Conservation (phyloP, 306 rosid species). For the Mimosa bimucronata region DNA sequence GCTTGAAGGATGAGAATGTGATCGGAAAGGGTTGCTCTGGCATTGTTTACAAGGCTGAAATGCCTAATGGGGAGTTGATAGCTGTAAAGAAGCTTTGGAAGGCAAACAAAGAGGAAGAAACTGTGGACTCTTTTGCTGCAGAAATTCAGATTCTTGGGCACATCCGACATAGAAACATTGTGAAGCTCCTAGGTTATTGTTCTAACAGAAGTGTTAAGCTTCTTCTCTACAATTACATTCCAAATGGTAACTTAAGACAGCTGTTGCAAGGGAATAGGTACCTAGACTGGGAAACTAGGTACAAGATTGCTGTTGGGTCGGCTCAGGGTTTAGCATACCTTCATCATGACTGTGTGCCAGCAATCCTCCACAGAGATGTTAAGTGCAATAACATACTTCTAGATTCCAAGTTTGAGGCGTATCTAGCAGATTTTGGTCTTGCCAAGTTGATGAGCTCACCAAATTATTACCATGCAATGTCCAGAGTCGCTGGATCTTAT, state of each 20-base stretch:
- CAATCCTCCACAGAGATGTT: constrained; percentile 96
- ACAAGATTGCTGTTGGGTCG: constrained; percentile 94
- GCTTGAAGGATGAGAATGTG: constrained; percentile 88
- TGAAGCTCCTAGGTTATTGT: constrained; percentile 89
- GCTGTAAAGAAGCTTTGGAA: constrained; percentile 98
- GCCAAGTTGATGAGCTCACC: constrained; percentile 92
- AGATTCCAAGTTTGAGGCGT: constrained; percentile 90
- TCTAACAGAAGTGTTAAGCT: constrained; percentile 90
- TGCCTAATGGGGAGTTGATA: constrained; percentile 76
- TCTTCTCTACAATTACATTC: constrained; percentile 87
- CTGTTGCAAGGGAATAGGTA: constrained; percentile 80
- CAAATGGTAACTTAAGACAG: constrained; percentile 90
- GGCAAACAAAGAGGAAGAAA: constrained; percentile 83
- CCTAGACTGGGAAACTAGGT: constrained; percentile 94
- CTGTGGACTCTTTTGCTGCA: constrained; percentile 82
- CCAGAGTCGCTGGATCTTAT: constrained; percentile 97
- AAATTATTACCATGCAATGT: constrained; percentile 84
- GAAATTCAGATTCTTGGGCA: constrained; percentile 97
- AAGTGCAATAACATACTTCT: constrained; percentile 95
- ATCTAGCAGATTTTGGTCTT: constrained; percentile 93
- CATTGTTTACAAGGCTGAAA: constrained; percentile 80
- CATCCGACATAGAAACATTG: constrained; percentile 93
- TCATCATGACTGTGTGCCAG: constrained; percentile 93
- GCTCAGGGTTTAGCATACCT: constrained; percentile 96
- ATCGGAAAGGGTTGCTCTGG: constrained; percentile 96